A percentile compares a stretch with the other conserved stretches of the same genome.
Evolutionary conservation across 345 rosid genomes (phyloP).

Genomic region (Carallia brachiata): DNA sequence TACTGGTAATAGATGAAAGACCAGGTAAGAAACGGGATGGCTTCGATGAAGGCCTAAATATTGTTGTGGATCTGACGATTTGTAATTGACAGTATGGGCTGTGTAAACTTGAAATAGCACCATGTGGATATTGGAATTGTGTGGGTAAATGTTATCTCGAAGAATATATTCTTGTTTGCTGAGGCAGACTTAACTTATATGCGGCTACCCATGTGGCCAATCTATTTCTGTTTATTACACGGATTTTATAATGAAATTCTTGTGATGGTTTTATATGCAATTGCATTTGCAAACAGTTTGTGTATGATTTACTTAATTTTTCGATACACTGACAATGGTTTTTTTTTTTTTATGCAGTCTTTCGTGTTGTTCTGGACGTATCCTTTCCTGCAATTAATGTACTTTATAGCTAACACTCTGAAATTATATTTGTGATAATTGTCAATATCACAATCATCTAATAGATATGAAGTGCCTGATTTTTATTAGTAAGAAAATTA

Average conservation of each 20-base stretch:
- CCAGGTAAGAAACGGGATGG: too few species aligned
- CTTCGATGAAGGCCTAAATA: too few species aligned
- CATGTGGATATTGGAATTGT: too few species aligned
- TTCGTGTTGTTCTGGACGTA: slow-evolving; percentile 99
- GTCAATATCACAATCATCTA: neutral
- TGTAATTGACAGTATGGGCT: too few species aligned
- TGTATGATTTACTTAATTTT: slow-evolving; percentile 5
- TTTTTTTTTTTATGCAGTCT: slow-evolving; percentile 60
- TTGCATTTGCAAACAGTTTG: neutral
- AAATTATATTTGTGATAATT: neutral
- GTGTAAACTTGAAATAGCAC: too few species aligned
- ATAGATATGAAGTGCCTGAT: neutral
- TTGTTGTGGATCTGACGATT: too few species aligned
- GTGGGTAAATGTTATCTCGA: too few species aligned
- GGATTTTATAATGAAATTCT: neutral
- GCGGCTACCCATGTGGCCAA: neutral
- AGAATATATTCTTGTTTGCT: too few species aligned
- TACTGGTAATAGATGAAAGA: too few species aligned
- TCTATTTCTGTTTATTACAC: neutral
- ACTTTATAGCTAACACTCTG: neutral
- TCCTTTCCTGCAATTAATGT: slow-evolving; percentile 44
- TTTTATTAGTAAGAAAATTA: neutral
- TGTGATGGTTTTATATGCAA: neutral
- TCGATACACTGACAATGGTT: slow-evolving; percentile 16
- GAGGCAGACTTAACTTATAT: too few species aligned